Conservation (phyloP, 2,329 filamentous ascomycete genomes). For the Talaromyces sp. region DNA sequence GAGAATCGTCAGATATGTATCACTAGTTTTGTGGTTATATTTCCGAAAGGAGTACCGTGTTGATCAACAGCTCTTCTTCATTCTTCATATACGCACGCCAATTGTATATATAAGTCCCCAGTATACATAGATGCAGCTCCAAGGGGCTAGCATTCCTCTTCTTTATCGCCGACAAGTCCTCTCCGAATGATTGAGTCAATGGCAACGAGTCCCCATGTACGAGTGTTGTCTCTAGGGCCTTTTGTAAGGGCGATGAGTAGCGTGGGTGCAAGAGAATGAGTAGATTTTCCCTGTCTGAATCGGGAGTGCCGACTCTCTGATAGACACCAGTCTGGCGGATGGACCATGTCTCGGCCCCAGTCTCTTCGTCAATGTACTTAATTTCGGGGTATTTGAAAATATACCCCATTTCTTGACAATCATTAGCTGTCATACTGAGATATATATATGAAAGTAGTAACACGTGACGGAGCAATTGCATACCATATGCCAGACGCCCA, state of each 20-base stretch:
- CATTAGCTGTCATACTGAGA: neutral
- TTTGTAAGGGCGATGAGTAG: neutral
- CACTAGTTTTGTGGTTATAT: too few relatives aligned
- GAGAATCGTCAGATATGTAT: neutral
- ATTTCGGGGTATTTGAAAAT: constrained; percentile 29
- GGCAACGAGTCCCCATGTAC: neutral
- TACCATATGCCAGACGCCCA: neutral
- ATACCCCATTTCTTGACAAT: constrained; percentile 25
- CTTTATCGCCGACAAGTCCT: neutral
- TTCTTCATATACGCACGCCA: neutral
- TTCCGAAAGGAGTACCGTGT: neutral
- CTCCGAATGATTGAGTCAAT: neutral
- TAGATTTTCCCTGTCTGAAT: neutral
- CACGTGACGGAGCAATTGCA: neutral
- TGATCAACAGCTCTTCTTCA: neutral
- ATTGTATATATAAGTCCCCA: neutral
- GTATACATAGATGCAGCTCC: neutral
- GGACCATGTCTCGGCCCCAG: constrained; percentile 24
- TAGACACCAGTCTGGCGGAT: constrained; percentile 33
- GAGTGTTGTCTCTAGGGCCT: neutral
- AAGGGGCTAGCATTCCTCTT: neutral
- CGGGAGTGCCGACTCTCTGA: constrained; percentile 22
- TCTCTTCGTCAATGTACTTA: constrained; percentile 19
- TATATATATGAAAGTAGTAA: too few relatives aligned
- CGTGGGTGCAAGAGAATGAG: neutral